These are phyloP conservation scores for Diutina catenulata DNA, from an alignment of 1,139 yeast species.

Conservation along the genomic window DNA sequence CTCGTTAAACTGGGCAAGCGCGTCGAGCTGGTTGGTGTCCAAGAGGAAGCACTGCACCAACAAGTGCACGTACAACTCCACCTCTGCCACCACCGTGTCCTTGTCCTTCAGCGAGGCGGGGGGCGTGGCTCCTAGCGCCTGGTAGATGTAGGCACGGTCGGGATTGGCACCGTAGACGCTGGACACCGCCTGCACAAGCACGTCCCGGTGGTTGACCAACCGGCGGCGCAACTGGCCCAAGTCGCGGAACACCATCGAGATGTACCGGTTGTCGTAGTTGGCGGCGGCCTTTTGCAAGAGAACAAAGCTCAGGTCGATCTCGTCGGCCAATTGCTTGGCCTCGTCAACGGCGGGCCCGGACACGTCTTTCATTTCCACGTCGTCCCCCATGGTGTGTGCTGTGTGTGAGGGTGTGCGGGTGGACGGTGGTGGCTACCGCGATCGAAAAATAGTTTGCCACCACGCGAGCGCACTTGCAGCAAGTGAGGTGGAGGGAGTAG, in stretches of 20 bases:
- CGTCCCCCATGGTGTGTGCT: slow-evolving; percentile 8
- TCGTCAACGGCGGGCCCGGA: slow-evolving; percentile 8
- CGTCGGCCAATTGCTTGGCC: slow-evolving; percentile 15
- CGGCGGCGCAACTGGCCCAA: slow-evolving; percentile 64
- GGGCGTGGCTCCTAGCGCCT: slow-evolving; percentile 28
- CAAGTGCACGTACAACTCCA: slow-evolving; percentile 71
- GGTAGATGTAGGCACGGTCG: slow-evolving; percentile 28
- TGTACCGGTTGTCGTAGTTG: slow-evolving; percentile 75
- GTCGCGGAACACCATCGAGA: slow-evolving; percentile 77
- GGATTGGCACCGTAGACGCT: slow-evolving; percentile 34
- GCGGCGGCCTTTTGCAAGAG: slow-evolving; percentile 61
- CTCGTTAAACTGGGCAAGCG: slow-evolving; percentile 41
- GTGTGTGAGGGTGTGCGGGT: too few species aligned
- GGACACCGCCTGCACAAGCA: slow-evolving; percentile 42
- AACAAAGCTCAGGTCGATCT: slow-evolving; percentile 41
- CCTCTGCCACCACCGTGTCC: slow-evolving; percentile 47
- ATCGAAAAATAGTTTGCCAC: too few species aligned
- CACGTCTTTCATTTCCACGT: slow-evolving; percentile 22
- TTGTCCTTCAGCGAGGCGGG: slow-evolving; percentile 19
- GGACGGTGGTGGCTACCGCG: too few species aligned
- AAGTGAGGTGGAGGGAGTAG: too few species aligned
- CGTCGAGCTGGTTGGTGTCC: slow-evolving; percentile 42
- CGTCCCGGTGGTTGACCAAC: slow-evolving; percentile 33
- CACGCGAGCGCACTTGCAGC: too few species aligned
- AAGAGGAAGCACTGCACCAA: slow-evolving; percentile 66